Evolutionary conservation across 805 yeast genomes (phyloP), one percentile per base, ranked within the genome.

Genomic region (Candida montana): DNA sequence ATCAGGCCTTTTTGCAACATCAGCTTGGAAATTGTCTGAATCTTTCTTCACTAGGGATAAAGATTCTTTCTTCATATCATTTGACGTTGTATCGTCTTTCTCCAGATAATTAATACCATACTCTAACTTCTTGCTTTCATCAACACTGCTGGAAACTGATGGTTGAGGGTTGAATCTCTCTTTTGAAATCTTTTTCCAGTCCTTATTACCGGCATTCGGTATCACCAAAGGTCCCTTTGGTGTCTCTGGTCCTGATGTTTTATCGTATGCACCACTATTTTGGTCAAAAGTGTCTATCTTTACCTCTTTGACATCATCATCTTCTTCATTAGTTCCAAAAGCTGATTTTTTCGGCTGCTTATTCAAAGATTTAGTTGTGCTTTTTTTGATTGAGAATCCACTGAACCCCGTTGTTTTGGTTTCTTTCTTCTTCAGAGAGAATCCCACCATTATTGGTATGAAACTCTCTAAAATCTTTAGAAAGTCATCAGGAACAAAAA

Each of bases 401-500:
- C 55, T 3, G 30, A 30, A 37, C 33, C 21, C 34, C 30, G 34
- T 15, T 28, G 35, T 3, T 45, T 21, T 7, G 24, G 46, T 2
- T 9, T 43, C 53, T 12, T 55, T 54, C 38, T 59, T 61, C 52
- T 67, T 67, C 37, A 68, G 41, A 0, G 71, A 63, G 51, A 69
- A 67, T 23, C 65, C 64, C 42, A 61, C 65, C 69, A 63, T 64
- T 16, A 6, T 21, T 21, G 6, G 9, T 21, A n/a, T n/a, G n/a
- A n/a, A n/a, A n/a, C n/a, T n/a, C n/a, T n/a, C n/a, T n/a, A n/a
- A n/a, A n/a, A n/a, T n/a, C n/a, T n/a, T n/a, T n/a, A n/a, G n/a
- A n/a, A n/a, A n/a, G n/a, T n/a, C n/a, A n/a, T n/a, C n/a, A n/a
- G 3, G 4, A 31, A 15, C 11, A 15, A 7, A 16, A 23, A 27